Evolutionary conservation across 2,329 filamentous ascomycete genomes (phyloP).

Genomic region (Cytospora piceicola): DNA sequence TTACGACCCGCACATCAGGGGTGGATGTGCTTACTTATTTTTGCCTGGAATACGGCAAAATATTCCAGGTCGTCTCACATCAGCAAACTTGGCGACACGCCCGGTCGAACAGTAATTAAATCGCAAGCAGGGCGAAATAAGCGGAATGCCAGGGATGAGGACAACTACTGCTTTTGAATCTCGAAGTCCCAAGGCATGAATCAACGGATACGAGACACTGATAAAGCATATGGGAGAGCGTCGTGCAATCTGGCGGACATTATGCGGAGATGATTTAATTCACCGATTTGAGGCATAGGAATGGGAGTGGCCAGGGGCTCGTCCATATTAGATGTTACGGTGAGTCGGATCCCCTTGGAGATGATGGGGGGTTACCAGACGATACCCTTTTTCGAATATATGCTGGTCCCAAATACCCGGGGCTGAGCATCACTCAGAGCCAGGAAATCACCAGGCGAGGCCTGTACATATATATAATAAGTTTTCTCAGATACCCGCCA

Average conservation of each 20-base stretch:
- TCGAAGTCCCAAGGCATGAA: not conserved
- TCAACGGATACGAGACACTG: slow-evolving; percentile 8
- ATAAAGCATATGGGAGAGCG: slow-evolving; percentile 18
- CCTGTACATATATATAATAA: slow-evolving; percentile 31
- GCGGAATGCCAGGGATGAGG: slow-evolving; percentile 5
- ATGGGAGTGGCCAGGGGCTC: slow-evolving; percentile 4
- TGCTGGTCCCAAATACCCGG: slow-evolving; percentile 11
- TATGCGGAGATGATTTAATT: slow-evolving; percentile 7
- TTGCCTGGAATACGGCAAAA: slow-evolving; percentile 5
- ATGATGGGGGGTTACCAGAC: not conserved
- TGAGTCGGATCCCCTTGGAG: not conserved
- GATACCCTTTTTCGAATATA: slow-evolving; percentile 14
- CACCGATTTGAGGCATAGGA: slow-evolving; percentile 8
- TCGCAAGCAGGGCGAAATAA: not conserved
- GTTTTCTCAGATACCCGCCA: slow-evolving; percentile 30
- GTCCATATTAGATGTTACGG: slow-evolving; percentile 9
- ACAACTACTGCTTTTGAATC: not conserved
- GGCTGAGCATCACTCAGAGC: slow-evolving; percentile 20
- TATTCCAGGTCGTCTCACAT: slow-evolving; percentile 7
- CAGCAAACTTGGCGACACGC: slow-evolving; percentile 14
- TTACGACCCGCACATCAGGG: slow-evolving; percentile 14
- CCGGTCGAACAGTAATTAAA: not conserved
- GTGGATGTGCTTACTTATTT: not conserved
- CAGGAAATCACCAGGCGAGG: slow-evolving; percentile 13
- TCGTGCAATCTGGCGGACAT: slow-evolving; percentile 20